Percentiles rank a stretch among this genome's conserved stretches.
Conservation (phyloP, 495 filamentous ascomycete species). For the Penicillium canariense region DNA sequence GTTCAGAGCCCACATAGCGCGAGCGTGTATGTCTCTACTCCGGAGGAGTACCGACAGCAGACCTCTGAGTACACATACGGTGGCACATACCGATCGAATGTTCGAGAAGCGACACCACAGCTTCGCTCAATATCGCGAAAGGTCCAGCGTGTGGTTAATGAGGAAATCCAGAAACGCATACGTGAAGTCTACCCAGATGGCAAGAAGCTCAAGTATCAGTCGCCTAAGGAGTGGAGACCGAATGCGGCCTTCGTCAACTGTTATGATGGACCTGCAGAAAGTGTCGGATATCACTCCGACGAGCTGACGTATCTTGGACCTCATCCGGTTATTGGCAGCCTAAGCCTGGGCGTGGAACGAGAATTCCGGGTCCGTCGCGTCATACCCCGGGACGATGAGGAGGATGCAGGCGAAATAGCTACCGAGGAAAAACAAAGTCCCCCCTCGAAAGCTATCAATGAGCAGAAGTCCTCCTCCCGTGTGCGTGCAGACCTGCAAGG, state of each 20-base stretch:
- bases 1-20: constrained; percentile 80
- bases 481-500: constrained; percentile 62
- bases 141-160: constrained; percentile 73
- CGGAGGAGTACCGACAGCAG: constrained; percentile 59
- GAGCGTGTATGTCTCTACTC: constrained; percentile 73
- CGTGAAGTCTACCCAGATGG: constrained; percentile 57
- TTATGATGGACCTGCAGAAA: constrained; percentile 75
- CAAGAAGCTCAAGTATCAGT: constrained; percentile 76
- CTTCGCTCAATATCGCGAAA: constrained; percentile 61
- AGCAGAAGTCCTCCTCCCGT: constrained; percentile 19
- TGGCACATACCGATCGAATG: constrained; percentile 67
- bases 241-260: constrained; percentile 95
- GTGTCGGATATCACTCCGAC: constrained; percentile 88
- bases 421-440: constrained; percentile 4
- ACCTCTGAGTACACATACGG: constrained; percentile 83
- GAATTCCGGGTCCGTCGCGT: constrained; percentile 86
- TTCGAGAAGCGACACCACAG: constrained; percentile 68
- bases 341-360: constrained; percentile 83
- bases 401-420: constrained; percentile 14
- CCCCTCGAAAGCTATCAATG: background rate
- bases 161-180: constrained; percentile 65
- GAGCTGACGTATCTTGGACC: constrained; percentile 93
- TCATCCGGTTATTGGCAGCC: constrained; percentile 78
- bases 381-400: constrained; percentile 54
- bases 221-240: constrained; percentile 67